phyloP scores from a whole-genome alignment of 345 rosid species.

The Populus deltoides region DNA sequence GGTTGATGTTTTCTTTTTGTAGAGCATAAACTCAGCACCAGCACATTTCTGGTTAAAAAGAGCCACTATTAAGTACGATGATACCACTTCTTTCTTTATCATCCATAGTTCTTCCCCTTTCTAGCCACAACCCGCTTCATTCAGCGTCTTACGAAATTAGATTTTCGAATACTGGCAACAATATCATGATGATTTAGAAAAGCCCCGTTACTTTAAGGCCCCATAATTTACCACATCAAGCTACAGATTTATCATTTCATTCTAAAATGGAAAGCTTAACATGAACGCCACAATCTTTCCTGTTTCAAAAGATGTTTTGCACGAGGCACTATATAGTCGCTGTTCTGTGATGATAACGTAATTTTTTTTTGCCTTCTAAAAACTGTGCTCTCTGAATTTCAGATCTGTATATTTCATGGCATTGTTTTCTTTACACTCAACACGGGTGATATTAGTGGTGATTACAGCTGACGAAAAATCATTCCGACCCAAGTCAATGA shows the following conservation, averaged over 20 bases:
- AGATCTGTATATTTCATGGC: background rate
- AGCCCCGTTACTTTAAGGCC: background rate
- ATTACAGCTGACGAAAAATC: background rate
- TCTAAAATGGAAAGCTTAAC: background rate
- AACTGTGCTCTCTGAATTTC: background rate
- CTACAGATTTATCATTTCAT: no score
- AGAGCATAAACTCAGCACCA: no score
- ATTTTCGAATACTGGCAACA: background rate
- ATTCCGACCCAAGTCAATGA: background rate
- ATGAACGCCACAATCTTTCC: background rate
- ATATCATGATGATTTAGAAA: background rate
- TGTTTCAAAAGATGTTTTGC: background rate
- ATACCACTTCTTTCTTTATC: background rate
- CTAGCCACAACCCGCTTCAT: background rate
- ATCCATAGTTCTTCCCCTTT: background rate
- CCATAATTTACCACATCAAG: background rate
- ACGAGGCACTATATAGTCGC: background rate
- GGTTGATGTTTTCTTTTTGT: no score
- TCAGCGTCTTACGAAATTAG: background rate
- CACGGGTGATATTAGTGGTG: background rate
- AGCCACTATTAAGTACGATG: background rate
- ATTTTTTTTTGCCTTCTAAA: background rate
- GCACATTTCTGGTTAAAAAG: no score
- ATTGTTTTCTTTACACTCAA: slow-evolving; percentile 14
- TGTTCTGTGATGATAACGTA: background rate